Percentiles rank a stretch among this genome's conserved stretches.
These are phyloP conservation scores for Solanum habrochaites DNA, from an alignment of 257 asterid genomes.

Conservation along the genomic window DNA sequence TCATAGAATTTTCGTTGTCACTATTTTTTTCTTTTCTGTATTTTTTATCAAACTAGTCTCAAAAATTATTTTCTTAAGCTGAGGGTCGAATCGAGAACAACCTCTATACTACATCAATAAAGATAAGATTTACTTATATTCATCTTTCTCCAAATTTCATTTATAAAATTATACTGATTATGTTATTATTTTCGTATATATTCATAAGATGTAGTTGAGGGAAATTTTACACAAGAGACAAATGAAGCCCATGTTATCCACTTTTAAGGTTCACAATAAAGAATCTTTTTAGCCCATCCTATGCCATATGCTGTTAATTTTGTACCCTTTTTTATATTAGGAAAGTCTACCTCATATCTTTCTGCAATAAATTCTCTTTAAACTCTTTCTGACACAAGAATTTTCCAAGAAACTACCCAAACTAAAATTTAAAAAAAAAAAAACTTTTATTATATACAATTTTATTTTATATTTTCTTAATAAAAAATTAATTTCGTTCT, in stretches of 20 bases:
- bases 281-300: not conserved
- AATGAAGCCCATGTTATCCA: not conserved
- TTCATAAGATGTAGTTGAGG: not conserved
- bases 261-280: not conserved
- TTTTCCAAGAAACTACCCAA: not conserved
- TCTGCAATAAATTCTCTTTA: not conserved
- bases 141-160: fast-evolving
- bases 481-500: fast-evolving
- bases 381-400: not conserved
- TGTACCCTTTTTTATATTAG: not conserved
- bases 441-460: not conserved
- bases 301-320: not conserved
- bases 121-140: too few species aligned
- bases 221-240: not conserved
- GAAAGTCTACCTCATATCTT: not conserved
- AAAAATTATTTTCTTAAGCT: too few species aligned
- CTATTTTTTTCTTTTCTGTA: too few species aligned
- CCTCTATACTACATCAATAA: fast-evolving
- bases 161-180: not conserved
- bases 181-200: not conserved
- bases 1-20: too few species aligned
- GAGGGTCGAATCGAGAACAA: too few species aligned
- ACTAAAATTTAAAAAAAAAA: not conserved
- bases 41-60: too few species aligned
- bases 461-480: too few species aligned